Evolutionary conservation across 331 rosid genomes (phyloP).

Genomic region (Telfairia occidentalis): DNA sequence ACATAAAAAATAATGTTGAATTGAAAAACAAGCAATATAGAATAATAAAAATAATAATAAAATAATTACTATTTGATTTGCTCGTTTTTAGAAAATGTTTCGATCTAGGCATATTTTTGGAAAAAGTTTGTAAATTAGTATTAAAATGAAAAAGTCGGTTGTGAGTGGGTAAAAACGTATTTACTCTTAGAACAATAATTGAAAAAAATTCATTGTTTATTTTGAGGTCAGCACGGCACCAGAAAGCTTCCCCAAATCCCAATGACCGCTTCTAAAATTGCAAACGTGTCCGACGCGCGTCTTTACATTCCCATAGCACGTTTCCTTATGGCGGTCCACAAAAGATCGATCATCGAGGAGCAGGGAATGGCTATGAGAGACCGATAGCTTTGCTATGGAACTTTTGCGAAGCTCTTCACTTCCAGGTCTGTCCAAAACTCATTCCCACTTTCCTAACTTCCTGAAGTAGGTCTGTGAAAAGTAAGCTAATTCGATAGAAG

Average conservation of each 20-base stretch:
- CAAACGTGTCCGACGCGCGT: conserved; percentile 7
- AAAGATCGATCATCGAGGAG: background rate
- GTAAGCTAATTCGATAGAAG: background rate
- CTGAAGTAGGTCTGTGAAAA: background rate
- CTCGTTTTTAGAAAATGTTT: too few species aligned
- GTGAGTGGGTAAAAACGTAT: too few species aligned
- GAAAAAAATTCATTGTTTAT: too few species aligned
- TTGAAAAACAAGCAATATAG: too few species aligned
- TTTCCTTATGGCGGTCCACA: background rate
- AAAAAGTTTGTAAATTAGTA: too few species aligned
- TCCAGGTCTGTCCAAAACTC: background rate
- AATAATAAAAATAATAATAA: too few species aligned
- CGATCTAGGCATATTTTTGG: too few species aligned
- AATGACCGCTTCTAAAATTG: background rate
- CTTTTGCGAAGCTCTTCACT: background rate
- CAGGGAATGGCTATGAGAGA: background rate
- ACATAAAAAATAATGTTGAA: too few species aligned
- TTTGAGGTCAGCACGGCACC: too few species aligned
- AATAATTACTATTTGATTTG: too few species aligned
- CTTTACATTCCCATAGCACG: background rate
- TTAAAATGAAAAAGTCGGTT: too few species aligned
- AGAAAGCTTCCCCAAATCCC: background rate
- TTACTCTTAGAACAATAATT: too few species aligned
- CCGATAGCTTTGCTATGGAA: background rate
- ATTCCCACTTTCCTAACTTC: background rate